Base-by-base conservation (phyloP, 345 rosid species). In the Pelargonium nanum region DNA sequence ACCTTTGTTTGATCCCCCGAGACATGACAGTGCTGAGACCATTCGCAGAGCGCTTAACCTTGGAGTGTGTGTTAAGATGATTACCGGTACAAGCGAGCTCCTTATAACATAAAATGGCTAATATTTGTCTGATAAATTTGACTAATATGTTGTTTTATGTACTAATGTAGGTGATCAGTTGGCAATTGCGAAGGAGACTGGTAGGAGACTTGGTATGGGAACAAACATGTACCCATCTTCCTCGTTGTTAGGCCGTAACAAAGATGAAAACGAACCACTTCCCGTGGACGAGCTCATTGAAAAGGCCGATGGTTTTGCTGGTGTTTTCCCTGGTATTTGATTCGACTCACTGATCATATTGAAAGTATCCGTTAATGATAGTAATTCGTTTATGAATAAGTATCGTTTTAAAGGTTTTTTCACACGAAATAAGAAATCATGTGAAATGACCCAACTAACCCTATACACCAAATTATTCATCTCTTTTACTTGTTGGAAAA, bases 1-100 rank as follows among this genome's bases (percentile, higher is more conserved):
- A 81, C 89, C 99, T 45, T 72, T 93, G 75, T 93, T 93, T 80
- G 99, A 93, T 74, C 99, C 99, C 50, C 97, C 97, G 17, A 87
- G 99, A 72, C 99, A 89, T 68, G 99, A 93, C 63, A 87, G 99
- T 59, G 95, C 91, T 59, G 97, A 93, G 78, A 89, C 99, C 59
- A 87, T 87, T 65, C 84, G 85, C 16, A 75, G 96, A 76, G 97
- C 99, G 59, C 91, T 93, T 59, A 85, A 78, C 80, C 97, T 93
- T 63, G 99, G 99, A 68, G 95, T 93, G 54, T 64, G 81, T 50
- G 94, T 93, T 53, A 89, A 93, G 87, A 93, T 93, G 99, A 93
- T 93, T 63, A 89, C 96, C 34, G 97, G 98, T 92, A 69, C 58
- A 40, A 40, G 13, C 2, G 48, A 40, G 0, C 15, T 40, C 15